These are phyloP conservation scores for Inga leiocalycina DNA, from an alignment of 306 rosid genomes.

Conservation along the genomic window DNA sequence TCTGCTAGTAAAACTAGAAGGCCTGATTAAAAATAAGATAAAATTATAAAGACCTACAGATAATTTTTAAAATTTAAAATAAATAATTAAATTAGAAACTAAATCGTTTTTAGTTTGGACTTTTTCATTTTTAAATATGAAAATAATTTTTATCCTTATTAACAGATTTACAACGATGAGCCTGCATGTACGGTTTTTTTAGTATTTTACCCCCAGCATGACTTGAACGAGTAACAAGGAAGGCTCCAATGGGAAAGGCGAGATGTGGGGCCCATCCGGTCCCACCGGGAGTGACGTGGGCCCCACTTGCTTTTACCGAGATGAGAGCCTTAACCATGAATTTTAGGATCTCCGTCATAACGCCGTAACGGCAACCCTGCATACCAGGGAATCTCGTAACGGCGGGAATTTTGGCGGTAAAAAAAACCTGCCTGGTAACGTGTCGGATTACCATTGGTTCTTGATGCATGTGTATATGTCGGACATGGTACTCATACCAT, in stretches of 20 bases:
- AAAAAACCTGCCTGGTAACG: neutral
- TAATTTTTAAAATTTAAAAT: too few relatives aligned
- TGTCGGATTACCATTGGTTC: neutral
- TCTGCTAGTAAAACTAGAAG: too few relatives aligned
- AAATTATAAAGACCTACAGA: too few relatives aligned
- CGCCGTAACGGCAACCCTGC: neutral
- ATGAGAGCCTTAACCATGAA: conserved; percentile 1
- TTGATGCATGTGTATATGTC: neutral
- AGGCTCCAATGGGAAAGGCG: neutral
- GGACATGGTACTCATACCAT: conserved; percentile 3
- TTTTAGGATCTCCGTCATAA: conserved; percentile 8
- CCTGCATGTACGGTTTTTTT: neutral
- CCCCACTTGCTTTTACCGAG: neutral
- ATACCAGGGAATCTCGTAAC: conserved; percentile 11
- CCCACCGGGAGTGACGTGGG: neutral
- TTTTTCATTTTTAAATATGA: too few relatives aligned
- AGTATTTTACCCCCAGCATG: neutral
- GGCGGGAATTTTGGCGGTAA: conserved; percentile 24
- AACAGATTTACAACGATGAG: neutral
- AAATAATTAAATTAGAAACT: too few relatives aligned
- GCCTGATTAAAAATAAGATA: too few relatives aligned
- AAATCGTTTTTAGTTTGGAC: too few relatives aligned
- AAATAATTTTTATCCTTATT: too few relatives aligned
- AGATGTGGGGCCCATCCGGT: neutral
- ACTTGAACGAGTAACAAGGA: neutral